phyloP scores from a whole-genome alignment of 768 basidiomycete species.

The Tylopilus sp. region DNA sequence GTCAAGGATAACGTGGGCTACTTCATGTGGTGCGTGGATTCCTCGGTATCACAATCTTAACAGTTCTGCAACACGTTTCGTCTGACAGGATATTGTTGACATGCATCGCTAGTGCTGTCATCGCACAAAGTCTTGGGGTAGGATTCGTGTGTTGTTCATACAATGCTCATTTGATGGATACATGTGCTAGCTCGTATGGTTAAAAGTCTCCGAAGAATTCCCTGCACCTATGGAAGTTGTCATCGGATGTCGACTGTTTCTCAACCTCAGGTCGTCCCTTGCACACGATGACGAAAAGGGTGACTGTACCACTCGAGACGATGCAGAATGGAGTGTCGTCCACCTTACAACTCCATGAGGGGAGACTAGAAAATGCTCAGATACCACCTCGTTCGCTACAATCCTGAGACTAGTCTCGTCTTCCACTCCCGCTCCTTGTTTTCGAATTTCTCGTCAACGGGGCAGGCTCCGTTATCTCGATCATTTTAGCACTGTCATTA shows the following conservation, averaged over 20 bases:
- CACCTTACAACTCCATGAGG: background rate
- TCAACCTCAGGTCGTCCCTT: slow-evolving; percentile 2
- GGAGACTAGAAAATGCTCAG: background rate
- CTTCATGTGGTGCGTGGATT: slow-evolving; percentile 11
- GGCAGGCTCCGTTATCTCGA: background rate
- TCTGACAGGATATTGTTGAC: slow-evolving; percentile 9
- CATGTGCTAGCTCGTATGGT: background rate
- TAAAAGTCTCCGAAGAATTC: slow-evolving; percentile 3
- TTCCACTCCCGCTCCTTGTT: background rate
- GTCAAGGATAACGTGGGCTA: slow-evolving; percentile 16
- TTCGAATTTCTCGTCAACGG: background rate
- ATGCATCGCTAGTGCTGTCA: background rate
- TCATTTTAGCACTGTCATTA: no score
- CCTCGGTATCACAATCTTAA: background rate
- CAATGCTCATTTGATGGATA: background rate
- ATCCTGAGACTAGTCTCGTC: background rate
- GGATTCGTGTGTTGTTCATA: no score
- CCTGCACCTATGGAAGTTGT: background rate
- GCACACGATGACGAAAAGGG: background rate
- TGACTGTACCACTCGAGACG: background rate
- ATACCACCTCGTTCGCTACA: background rate
- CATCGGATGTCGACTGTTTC: slow-evolving; percentile 3
- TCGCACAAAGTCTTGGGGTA: slow-evolving; percentile 7
- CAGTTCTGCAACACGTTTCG: background rate
- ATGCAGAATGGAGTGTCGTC: background rate